A percentile compares a stretch with the other conserved stretches of the same genome.
These are phyloP conservation scores for Aspergillus sclerotialis DNA, from an alignment of 2,329 filamentous ascomycete genomes.

Conservation along the genomic window DNA sequence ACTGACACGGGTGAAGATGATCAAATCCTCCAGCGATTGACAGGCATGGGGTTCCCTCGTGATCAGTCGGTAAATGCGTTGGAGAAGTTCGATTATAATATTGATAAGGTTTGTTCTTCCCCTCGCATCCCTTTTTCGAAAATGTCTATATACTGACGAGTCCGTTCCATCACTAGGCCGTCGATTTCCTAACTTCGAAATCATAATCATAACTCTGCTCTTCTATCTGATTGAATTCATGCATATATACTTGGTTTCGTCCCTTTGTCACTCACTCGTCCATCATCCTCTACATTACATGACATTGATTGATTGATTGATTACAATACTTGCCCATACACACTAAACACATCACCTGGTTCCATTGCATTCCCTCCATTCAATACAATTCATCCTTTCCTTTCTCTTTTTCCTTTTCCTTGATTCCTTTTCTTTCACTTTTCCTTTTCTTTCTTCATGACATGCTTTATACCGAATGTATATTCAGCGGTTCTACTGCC, in stretches of 20 bases:
- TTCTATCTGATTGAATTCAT: constrained; percentile 3
- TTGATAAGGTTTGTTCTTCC: constrained; percentile 70
- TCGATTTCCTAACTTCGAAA: constrained; percentile 36
- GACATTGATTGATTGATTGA: too few species aligned
- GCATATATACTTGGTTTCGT: constrained; percentile 10
- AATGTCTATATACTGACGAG: not conserved
- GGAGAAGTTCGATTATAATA: constrained; percentile 93
- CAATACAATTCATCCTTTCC: too few species aligned
- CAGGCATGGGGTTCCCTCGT: constrained; percentile 78
- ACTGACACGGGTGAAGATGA: constrained; percentile 78
- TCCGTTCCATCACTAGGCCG: constrained; percentile 21
- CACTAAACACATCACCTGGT: too few species aligned
- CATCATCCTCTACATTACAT: constrained; percentile 16
- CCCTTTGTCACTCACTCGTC: constrained; percentile 8
- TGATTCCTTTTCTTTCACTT: constrained; percentile 7
- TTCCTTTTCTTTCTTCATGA: constrained; percentile 5
- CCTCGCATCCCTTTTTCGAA: not conserved
- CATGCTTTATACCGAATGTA: constrained; percentile 12
- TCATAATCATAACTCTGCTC: constrained; percentile 16
- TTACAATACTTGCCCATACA: too few species aligned
- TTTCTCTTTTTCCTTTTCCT: too few species aligned
- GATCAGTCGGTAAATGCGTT: constrained; percentile 68
- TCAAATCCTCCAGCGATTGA: constrained; percentile 81
- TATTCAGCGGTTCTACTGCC: constrained; percentile 5
- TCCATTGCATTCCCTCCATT: too few species aligned